phyloP scores from a whole-genome alignment of 495 filamentous ascomycete species.

The Hypoxylon perforatum region DNA sequence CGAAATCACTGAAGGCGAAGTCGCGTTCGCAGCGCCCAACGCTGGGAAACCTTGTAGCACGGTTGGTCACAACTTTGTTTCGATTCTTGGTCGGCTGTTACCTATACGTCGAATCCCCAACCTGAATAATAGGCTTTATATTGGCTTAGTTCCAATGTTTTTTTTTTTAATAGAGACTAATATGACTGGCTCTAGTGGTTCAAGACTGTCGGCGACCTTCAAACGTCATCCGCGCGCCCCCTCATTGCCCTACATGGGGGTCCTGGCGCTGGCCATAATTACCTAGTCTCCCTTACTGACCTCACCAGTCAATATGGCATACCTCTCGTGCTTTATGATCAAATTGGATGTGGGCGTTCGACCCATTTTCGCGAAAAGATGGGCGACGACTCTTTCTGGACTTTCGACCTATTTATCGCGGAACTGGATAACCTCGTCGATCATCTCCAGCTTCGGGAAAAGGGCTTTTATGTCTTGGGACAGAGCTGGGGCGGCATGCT shows the following conservation, averaged over 20 bases:
- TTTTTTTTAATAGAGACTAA: too few relatives aligned
- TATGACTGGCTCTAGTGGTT: too few relatives aligned
- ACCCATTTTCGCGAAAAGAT: conserved; percentile 56
- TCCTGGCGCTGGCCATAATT: conserved; percentile 56
- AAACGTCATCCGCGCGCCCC: conserved; percentile 38
- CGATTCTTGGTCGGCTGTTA: too few relatives aligned
- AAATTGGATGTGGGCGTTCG: conserved; percentile 59
- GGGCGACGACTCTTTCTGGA: conserved; percentile 59
- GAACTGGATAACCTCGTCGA: conserved; percentile 61
- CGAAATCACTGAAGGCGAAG: too few relatives aligned
- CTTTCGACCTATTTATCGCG: conserved; percentile 55
- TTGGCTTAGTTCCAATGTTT: too few relatives aligned
- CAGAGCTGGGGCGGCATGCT: too few relatives aligned
- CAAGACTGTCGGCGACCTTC: conserved; percentile 26
- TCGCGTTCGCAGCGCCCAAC: too few relatives aligned
- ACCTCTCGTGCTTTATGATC: conserved; percentile 64
- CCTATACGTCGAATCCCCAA: too few relatives aligned
- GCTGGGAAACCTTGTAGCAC: too few relatives aligned
- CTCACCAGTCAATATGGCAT: conserved; percentile 6
- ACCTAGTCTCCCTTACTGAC: conserved; percentile 17
- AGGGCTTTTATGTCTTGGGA: conserved; percentile 57
- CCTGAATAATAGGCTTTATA: too few relatives aligned
- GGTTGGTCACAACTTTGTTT: too few relatives aligned
- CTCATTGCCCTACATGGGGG: conserved; percentile 59
- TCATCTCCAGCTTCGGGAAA: conserved; percentile 38